Conservation (phyloP, 805 yeast species). For the Scheffersomyces ergatensis region DNA sequence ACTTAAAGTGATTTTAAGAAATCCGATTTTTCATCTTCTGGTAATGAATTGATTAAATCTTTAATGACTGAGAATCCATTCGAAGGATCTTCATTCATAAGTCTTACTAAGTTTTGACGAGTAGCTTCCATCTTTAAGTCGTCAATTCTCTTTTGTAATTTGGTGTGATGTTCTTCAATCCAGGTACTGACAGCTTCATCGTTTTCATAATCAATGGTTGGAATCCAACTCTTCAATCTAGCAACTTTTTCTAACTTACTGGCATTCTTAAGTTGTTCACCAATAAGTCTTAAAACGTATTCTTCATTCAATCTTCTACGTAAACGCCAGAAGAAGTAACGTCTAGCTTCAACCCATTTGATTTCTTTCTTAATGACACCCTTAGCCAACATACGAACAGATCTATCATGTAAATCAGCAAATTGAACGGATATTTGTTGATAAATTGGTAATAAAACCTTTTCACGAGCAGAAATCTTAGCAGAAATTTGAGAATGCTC, state of each 20-base stretch:
- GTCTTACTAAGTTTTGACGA: slow-evolving; percentile 60
- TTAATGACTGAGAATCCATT: slow-evolving; percentile 31
- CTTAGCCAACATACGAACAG: slow-evolving; percentile 96
- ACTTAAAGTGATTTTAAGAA: slow-evolving; percentile 17
- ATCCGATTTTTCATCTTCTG: slow-evolving; percentile 32
- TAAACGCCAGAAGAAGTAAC: slow-evolving; percentile 98
- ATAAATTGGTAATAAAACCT: slow-evolving; percentile 78
- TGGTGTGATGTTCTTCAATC: slow-evolving; percentile 76
- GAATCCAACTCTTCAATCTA: slow-evolving; percentile 84
- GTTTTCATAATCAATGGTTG: slow-evolving; percentile 64
- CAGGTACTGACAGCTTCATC: slow-evolving; percentile 80
- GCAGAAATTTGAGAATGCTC: slow-evolving; percentile 64
- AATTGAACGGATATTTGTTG: slow-evolving; percentile 91
- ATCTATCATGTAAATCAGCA: slow-evolving; percentile 96
- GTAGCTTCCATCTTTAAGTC: slow-evolving; percentile 65
- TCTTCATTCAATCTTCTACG: slow-evolving; percentile 95
- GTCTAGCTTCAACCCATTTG: slow-evolving; percentile 84
- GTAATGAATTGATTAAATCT: slow-evolving; percentile 30
- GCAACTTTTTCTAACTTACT: slow-evolving; percentile 80
- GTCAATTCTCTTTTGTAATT: slow-evolving; percentile 58
- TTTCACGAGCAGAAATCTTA: slow-evolving; percentile 76
- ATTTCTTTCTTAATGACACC: slow-evolving; percentile 84
- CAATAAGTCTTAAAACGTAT: slow-evolving; percentile 73
- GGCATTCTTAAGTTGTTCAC: slow-evolving; percentile 56
- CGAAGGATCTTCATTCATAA: slow-evolving; percentile 34